Conservation (phyloP, 805 yeast species). For the Dipodascopsis uninucleata region DNA sequence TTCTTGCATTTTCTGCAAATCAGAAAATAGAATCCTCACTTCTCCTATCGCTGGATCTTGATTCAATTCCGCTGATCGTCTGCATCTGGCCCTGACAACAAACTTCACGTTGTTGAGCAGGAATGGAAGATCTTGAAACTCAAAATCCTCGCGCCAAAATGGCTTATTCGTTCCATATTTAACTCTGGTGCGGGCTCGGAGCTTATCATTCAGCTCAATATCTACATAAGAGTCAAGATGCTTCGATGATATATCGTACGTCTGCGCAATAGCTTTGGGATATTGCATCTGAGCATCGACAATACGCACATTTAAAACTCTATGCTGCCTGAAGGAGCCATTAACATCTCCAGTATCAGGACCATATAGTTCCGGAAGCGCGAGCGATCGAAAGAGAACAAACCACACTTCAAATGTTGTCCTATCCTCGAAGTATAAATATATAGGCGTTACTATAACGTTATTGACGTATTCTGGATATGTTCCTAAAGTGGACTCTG, state of each 20-base stretch:
- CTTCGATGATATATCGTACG: conserved; percentile 10
- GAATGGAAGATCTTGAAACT: conserved; percentile 51
- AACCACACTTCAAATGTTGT: conserved; percentile 22
- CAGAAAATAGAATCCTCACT: conserved; percentile 22
- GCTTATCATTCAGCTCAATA: conserved; percentile 63
- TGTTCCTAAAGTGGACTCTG: not conserved
- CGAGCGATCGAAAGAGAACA: conserved; percentile 17
- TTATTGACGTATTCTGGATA: not conserved
- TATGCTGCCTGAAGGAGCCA: conserved; percentile 21
- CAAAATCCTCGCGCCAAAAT: conserved; percentile 79
- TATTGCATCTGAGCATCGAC: conserved; percentile 20
- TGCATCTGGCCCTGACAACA: conserved; percentile 18
- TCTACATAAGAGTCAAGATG: conserved; percentile 54
- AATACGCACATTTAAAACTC: conserved; percentile 14
- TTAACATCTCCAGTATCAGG: conserved; percentile 20
- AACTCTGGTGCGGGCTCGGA: conserved; percentile 78
- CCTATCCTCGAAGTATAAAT: conserved; percentile 17
- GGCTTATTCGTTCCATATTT: conserved; percentile 52
- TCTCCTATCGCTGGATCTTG: conserved; percentile 20
- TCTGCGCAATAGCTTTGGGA: conserved; percentile 18
- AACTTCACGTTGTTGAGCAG: conserved; percentile 24
- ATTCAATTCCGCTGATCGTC: conserved; percentile 8
- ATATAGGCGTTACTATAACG: conserved; percentile 20
- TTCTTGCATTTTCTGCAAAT: conserved; percentile 11
- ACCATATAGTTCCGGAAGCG: conserved; percentile 25